phyloP scores from a whole-genome alignment of 1,284 basidiomycete genomes.

The Trametes polyzona region DNA sequence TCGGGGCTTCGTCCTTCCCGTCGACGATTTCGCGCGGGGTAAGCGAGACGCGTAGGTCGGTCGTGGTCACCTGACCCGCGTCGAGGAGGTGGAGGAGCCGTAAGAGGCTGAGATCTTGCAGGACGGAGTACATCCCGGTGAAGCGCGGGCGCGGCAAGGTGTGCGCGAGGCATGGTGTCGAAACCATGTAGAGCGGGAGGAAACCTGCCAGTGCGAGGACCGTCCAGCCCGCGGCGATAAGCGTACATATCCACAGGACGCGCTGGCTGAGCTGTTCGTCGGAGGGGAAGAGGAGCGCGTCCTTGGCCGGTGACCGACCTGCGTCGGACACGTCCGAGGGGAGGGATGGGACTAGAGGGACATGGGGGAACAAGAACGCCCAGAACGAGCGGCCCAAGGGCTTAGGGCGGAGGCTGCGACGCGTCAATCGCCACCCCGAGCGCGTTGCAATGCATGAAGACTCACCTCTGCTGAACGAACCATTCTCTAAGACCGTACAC shows the following conservation, averaged over 20 bases:
- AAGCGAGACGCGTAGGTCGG: slow-evolving; percentile 5
- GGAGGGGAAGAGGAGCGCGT: slow-evolving; percentile 65
- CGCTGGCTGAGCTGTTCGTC: slow-evolving; percentile 75
- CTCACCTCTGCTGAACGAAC: slow-evolving; percentile 73
- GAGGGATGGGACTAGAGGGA: slow-evolving; percentile 66
- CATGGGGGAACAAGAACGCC: slow-evolving; percentile 70
- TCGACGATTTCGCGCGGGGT: slow-evolving; percentile 37
- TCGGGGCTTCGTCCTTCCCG: slow-evolving; percentile 45
- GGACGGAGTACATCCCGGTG: slow-evolving; percentile 64
- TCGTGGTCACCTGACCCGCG: slow-evolving; percentile 43
- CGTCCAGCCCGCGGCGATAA: slow-evolving; percentile 67
- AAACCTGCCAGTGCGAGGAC: slow-evolving; percentile 67
- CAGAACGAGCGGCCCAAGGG: slow-evolving; percentile 59
- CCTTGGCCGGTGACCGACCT: slow-evolving; percentile 49
- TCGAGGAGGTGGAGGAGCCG: slow-evolving; percentile 70
- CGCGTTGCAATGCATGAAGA: slow-evolving; percentile 21
- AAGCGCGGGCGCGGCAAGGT: slow-evolving; percentile 49
- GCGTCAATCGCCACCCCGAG: slow-evolving; percentile 10
- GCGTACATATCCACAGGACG: slow-evolving; percentile 64
- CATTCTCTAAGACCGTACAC: slow-evolving; percentile 73
- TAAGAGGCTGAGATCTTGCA: slow-evolving; percentile 76
- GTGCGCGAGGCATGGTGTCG: slow-evolving; percentile 66
- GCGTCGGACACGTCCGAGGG: slow-evolving; percentile 59
- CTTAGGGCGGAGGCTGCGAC: slow-evolving; percentile 62
- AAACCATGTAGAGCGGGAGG: slow-evolving; percentile 72